Evolutionary conservation across 495 filamentous ascomycete species (phyloP).

Genomic region (Elaphomyces granulatus): DNA sequence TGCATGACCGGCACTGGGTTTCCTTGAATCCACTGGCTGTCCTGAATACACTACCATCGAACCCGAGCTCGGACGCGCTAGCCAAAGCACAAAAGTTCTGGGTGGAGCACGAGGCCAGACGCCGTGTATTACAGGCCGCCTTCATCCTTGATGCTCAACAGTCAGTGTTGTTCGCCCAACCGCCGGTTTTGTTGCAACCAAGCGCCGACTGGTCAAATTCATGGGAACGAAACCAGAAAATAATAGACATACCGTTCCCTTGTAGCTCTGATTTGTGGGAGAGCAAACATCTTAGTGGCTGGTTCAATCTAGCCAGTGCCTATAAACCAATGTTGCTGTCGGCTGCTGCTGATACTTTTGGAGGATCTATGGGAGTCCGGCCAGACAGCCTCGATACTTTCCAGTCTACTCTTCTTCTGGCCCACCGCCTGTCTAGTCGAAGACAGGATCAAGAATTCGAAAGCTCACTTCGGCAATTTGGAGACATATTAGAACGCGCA

Average conservation of each 20-base stretch:
- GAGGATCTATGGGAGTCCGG: not conserved
- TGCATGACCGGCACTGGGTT: constrained; percentile 6
- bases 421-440: constrained; percentile 3
- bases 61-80: constrained; percentile 1
- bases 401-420: constrained; percentile 5
- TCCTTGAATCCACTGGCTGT: constrained; percentile 5
- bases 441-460: not conserved
- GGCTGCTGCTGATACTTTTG: not conserved
- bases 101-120: constrained; percentile 23
- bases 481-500: not conserved
- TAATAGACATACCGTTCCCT: constrained; percentile 8
- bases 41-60: constrained; percentile 1
- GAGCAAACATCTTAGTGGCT: constrained; percentile 3
- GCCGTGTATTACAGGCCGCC: constrained; percentile 10
- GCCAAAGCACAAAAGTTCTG: constrained; percentile 30
- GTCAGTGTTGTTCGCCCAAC: constrained; percentile 8
- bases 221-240: not conserved
- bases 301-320: constrained; percentile 5
- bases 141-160: constrained; percentile 11
- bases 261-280: constrained; percentile 10
- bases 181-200: constrained; percentile 3
- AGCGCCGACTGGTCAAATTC: constrained; percentile 1
- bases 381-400: constrained; percentile 6
- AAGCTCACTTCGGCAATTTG: not conserved
- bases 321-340: constrained; percentile 4